Evolutionary conservation across 768 basidiomycete genomes (phyloP).

Genomic region (Termitomyces sp.): DNA sequence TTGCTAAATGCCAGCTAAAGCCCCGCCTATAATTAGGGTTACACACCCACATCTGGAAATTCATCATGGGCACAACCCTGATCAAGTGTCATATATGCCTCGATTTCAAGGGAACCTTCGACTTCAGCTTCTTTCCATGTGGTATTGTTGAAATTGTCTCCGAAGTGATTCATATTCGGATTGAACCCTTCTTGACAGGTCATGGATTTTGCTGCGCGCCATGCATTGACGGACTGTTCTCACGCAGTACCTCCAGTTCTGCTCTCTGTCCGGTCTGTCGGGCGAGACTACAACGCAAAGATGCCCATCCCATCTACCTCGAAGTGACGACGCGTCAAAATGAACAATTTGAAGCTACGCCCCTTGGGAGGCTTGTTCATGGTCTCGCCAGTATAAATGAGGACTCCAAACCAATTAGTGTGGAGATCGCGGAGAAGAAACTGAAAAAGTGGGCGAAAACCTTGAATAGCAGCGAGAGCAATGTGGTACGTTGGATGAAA

Average conservation of each 20-base stretch:
- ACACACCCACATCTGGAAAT: no score
- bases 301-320: constrained; percentile 16
- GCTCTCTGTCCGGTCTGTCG: constrained; percentile 19
- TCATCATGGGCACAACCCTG: background rate
- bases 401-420: constrained; percentile 28
- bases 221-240: constrained; percentile 27
- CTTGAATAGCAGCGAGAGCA: constrained; percentile 19
- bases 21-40: no score
- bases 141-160: constrained; percentile 21
- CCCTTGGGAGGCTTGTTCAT: constrained; percentile 24
- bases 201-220: constrained; percentile 34
- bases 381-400: constrained; percentile 30
- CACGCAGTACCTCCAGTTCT: background rate
- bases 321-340: constrained; percentile 24
- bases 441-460: constrained; percentile 24
- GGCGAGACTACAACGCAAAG: constrained; percentile 8
- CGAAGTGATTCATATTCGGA: background rate
- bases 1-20: no score
- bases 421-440: constrained; percentile 32
- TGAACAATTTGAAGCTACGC: constrained; percentile 23
- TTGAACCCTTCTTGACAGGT: constrained; percentile 20
- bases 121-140: constrained; percentile 30
- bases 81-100: constrained; percentile 25
- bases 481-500: constrained; percentile 23
- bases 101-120: constrained; percentile 17